A percentile compares a stretch with the other conserved stretches of the same genome.
phyloP scores from a whole-genome alignment of 176 grass and related monocot species.

The Juncus effusus region DNA sequence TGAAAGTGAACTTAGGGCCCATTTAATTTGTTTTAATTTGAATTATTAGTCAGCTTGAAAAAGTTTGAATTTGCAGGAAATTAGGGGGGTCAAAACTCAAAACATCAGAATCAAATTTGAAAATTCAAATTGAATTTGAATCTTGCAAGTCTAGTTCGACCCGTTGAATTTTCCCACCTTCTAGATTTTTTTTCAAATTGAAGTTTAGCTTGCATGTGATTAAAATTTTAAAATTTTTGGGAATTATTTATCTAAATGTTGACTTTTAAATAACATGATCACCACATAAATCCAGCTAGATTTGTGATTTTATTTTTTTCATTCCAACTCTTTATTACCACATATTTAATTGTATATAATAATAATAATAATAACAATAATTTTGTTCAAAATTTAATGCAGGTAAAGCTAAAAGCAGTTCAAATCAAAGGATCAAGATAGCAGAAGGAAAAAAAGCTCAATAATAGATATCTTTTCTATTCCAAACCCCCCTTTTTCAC shows the following conservation, averaged over 20 bases:
- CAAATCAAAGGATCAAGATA: slow-evolving; percentile 37
- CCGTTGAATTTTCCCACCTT: slow-evolving; percentile 23
- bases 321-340: neutral
- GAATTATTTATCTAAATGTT: slow-evolving; percentile 13
- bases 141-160: neutral
- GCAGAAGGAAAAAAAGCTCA: neutral
- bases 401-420: slow-evolving; percentile 62
- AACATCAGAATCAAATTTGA: slow-evolving; percentile 15
- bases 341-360: neutral
- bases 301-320: slow-evolving; percentile 5
- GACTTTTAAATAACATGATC: slow-evolving; percentile 17
- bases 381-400: slow-evolving; percentile 1
- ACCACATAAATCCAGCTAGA: slow-evolving; percentile 9
- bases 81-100: slow-evolving; percentile 11
- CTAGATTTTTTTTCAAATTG: slow-evolving; percentile 3
- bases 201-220: neutral
- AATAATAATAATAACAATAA: too few relatives aligned
- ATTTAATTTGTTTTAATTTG: neutral
- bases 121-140: neutral
- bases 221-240: neutral
- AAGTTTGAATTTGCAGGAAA: slow-evolving; percentile 23
- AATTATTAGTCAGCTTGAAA: slow-evolving; percentile 1
- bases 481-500: slow-evolving; percentile 4
- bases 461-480: neutral
- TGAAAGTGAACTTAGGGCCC: neutral